These are phyloP conservation scores for Solanum lignicaule DNA, from an alignment of 257 asterid genomes.

Conservation along the genomic window DNA sequence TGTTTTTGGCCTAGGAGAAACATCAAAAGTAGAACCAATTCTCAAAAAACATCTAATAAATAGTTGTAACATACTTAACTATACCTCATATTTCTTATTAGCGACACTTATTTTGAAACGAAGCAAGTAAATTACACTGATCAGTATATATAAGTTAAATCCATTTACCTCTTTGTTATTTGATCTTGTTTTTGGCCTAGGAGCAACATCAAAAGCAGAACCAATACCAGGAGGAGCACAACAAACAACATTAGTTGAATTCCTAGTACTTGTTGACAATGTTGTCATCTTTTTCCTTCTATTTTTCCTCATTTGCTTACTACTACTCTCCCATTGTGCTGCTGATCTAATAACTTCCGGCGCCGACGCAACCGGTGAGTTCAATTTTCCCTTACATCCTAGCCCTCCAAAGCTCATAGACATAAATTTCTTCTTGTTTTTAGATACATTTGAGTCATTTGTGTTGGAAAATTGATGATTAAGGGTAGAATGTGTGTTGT, in stretches of 20 bases:
- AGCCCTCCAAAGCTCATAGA: slow-evolving; percentile 27
- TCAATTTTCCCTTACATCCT: slow-evolving; percentile 30
- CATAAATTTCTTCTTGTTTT: slow-evolving; percentile 17
- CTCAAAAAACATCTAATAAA: background rate
- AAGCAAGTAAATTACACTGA: background rate
- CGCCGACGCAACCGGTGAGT: background rate
- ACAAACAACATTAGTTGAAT: slow-evolving; percentile 33
- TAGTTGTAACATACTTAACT: background rate
- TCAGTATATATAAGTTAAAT: background rate
- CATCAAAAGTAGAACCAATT: background rate
- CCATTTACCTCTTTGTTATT: slow-evolving; percentile 24
- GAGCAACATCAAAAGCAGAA: slow-evolving; percentile 42
- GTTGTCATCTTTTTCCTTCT: slow-evolving; percentile 14
- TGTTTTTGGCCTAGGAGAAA: background rate
- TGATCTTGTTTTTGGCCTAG: slow-evolving; percentile 18
- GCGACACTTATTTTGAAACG: background rate
- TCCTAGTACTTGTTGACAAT: slow-evolving; percentile 6
- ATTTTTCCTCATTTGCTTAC: slow-evolving; percentile 7
- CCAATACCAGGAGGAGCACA: slow-evolving; percentile 61
- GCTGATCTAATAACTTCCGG: background rate
- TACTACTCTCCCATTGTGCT: background rate
- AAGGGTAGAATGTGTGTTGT: background rate
- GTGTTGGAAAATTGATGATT: background rate
- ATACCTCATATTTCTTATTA: background rate
- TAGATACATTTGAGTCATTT: background rate